Conservation (phyloP, 164 flowering plant species). For the Berberis thunbergii region DNA sequence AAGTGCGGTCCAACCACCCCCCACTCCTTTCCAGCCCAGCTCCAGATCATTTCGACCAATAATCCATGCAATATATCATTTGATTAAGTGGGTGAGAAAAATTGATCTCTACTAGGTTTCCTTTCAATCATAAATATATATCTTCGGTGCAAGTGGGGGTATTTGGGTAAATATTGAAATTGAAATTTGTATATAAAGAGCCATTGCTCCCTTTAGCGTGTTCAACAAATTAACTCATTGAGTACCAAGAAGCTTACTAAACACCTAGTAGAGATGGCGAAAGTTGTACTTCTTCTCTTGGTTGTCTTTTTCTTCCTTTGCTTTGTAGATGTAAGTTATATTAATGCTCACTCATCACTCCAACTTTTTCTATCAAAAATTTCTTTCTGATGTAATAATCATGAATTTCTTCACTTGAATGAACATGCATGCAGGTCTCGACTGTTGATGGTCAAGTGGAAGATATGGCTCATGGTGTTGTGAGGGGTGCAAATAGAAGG, state of each 20-base stretch:
- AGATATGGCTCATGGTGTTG: neutral
- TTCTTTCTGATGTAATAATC: neutral
- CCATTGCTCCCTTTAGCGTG: no score
- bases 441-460: neutral
- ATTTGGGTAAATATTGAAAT: no score
- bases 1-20: no score
- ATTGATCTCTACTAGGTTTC: no score
- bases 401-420: neutral
- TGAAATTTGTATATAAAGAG: no score
- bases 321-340: conserved; percentile 1
- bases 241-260: neutral
- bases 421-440: neutral
- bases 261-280: conserved; percentile 9
- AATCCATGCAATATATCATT: no score
- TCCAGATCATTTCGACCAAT: no score
- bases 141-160: no score
- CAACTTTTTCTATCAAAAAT: neutral
- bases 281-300: conserved; percentile 10
- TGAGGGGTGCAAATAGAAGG: neutral
- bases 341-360: neutral
- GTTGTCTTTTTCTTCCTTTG: conserved; percentile 13
- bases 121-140: no score
- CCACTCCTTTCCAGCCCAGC: no score
- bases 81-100: no score
- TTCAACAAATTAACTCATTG: neutral